A percentile compares a stretch with the other conserved stretches of the same genome.
phyloP scores from a whole-genome alignment of 2,329 filamentous ascomycete species.

The Calonectria naviculata region DNA sequence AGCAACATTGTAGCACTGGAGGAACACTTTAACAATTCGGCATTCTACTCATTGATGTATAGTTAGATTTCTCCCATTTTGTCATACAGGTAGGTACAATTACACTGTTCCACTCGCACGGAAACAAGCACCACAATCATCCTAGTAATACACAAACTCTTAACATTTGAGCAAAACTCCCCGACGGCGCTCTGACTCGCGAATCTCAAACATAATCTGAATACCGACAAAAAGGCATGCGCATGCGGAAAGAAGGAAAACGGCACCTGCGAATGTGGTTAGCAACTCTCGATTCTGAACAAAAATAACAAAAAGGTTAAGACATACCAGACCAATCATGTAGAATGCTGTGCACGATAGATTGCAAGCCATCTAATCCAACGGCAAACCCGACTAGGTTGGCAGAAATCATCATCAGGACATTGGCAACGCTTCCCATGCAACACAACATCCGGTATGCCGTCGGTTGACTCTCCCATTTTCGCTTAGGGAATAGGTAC shows the following conservation, averaged over 20 bases:
- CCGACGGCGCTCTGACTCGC: slow-evolving; percentile 84
- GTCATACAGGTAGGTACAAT: slow-evolving; percentile 29
- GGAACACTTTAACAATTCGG: neutral
- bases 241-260: slow-evolving; percentile 80
- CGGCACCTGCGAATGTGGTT: slow-evolving; percentile 62
- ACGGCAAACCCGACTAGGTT: slow-evolving; percentile 97
- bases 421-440: slow-evolving; percentile 82
- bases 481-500: slow-evolving; percentile 76
- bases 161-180: slow-evolving; percentile 89
- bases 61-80: slow-evolving; percentile 5
- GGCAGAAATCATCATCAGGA: slow-evolving; percentile 95
- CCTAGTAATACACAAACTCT: slow-evolving; percentile 20
- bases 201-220: slow-evolving; percentile 96
- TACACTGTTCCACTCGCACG: slow-evolving; percentile 16
- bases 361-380: slow-evolving; percentile 87
- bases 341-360: slow-evolving; percentile 79
- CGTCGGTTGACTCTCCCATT: slow-evolving; percentile 77
- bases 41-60: slow-evolving; percentile 20
- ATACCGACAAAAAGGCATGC: slow-evolving; percentile 83
- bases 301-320: neutral
- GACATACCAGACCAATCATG: slow-evolving; percentile 75
- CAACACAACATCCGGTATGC: slow-evolving; percentile 85
- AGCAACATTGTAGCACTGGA: neutral
- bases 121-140: neutral
- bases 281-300: slow-evolving; percentile 18